Conservation (phyloP, 2,329 filamentous ascomycete species). For the Penicillium hesseltinei region DNA sequence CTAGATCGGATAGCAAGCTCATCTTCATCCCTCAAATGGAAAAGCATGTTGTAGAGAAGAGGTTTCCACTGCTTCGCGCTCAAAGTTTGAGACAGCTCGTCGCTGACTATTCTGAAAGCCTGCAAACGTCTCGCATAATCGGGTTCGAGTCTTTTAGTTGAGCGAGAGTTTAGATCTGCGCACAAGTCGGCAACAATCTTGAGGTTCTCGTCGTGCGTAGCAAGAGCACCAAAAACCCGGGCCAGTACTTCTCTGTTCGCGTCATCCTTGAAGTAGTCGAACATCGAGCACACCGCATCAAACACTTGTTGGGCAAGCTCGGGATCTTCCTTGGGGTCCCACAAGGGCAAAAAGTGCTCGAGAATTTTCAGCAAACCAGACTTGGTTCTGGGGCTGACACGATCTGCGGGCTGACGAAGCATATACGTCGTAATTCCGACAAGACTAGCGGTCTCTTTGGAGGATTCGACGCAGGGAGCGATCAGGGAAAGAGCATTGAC, state of each 20-base stretch:
- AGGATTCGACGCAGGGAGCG: constrained; percentile 66
- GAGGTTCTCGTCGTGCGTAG: constrained; percentile 61
- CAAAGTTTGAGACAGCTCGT: constrained; percentile 58
- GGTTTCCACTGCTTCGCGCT: constrained; percentile 79
- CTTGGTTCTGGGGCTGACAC: constrained; percentile 81
- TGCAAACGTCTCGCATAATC: constrained; percentile 80
- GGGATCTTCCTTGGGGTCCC: constrained; percentile 55
- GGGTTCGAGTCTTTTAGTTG: constrained; percentile 69
- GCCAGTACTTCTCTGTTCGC: constrained; percentile 72
- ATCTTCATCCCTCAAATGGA: constrained; percentile 79
- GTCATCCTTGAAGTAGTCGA: constrained; percentile 85
- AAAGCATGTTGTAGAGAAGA: constrained; percentile 83
- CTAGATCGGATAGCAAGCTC: constrained; percentile 84
- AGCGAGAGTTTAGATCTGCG: constrained; percentile 76
- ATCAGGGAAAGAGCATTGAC: constrained; percentile 77
- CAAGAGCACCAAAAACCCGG: constrained; percentile 69
- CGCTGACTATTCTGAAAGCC: constrained; percentile 72
- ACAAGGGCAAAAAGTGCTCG: constrained; percentile 72
- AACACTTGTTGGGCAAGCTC: constrained; percentile 66
- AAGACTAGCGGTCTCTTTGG: constrained; percentile 65
- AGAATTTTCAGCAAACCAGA: constrained; percentile 75
- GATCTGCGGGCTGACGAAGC: constrained; percentile 77
- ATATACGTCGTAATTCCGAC: constrained; percentile 78
- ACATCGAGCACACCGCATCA: constrained; percentile 73
- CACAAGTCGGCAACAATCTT: constrained; percentile 68